These are phyloP conservation scores for Potentilla sterilis DNA, from an alignment of 306 rosid genomes.

Conservation along the genomic window DNA sequence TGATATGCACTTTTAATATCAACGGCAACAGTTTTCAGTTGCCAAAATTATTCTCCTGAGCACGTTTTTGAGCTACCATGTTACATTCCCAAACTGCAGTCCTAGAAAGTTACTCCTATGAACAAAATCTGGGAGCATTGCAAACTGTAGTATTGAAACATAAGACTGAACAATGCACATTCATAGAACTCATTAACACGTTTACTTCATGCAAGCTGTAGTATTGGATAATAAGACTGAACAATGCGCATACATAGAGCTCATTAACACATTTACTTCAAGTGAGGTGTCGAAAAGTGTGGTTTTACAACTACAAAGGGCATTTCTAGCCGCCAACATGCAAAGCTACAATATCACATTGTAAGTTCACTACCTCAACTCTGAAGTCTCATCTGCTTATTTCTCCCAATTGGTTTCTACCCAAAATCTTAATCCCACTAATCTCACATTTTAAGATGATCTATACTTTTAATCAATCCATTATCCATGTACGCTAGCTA, in stretches of 20 bases:
- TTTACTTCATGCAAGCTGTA: too few species aligned
- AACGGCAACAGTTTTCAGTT: conserved; percentile 12
- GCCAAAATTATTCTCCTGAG: background rate
- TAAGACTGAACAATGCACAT: background rate
- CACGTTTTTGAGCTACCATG: background rate
- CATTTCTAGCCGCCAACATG: background rate
- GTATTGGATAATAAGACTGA: too few species aligned
- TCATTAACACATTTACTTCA: too few species aligned
- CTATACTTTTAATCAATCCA: background rate
- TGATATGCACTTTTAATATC: background rate
- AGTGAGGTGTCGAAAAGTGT: background rate
- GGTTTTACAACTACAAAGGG: background rate
- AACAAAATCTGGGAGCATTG: background rate
- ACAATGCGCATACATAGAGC: too few species aligned
- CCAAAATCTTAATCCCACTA: background rate
- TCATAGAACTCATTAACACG: background rate
- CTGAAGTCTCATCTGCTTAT: background rate
- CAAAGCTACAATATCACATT: background rate
- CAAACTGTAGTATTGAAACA: background rate
- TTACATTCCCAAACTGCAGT: background rate
- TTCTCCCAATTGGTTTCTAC: background rate
- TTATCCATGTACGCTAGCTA: background rate
- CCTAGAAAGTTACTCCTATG: conserved; percentile 9
- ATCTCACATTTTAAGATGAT: background rate
- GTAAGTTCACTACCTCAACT: background rate